These are phyloP conservation scores for Neonectria neomacrospora DNA, from an alignment of 2,329 filamentous ascomycete species.

Conservation along the genomic window DNA sequence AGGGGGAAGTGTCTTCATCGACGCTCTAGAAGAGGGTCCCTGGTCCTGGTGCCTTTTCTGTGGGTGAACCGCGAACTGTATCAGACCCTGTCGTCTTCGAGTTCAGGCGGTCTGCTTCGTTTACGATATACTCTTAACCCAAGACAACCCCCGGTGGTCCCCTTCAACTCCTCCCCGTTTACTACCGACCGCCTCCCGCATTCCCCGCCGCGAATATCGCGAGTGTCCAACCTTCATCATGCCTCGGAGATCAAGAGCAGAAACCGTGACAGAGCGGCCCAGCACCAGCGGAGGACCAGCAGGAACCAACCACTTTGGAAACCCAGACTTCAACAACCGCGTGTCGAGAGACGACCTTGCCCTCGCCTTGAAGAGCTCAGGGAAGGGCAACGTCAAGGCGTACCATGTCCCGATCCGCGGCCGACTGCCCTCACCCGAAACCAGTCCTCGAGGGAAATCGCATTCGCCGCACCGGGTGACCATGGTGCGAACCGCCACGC, in stretches of 20 bases:
- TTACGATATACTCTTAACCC: slow-evolving; percentile 37
- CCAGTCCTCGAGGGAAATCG: slow-evolving; percentile 50
- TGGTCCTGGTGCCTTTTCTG: slow-evolving; percentile 34
- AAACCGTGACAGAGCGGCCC: slow-evolving; percentile 39
- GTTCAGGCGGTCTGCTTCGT: slow-evolving; percentile 31
- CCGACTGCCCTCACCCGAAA: slow-evolving; percentile 56
- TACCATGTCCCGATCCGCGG: slow-evolving; percentile 56
- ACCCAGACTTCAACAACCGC: slow-evolving; percentile 50
- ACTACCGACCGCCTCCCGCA: slow-evolving; percentile 33
- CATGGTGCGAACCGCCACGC: slow-evolving; percentile 54
- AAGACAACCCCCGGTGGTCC: slow-evolving; percentile 35
- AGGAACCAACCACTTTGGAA: slow-evolving; percentile 29
- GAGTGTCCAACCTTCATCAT: slow-evolving; percentile 34
- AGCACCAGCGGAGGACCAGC: slow-evolving; percentile 41
- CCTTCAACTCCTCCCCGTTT: slow-evolving; percentile 33
- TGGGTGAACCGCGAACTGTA: slow-evolving; percentile 43
- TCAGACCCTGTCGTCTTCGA: slow-evolving; percentile 44
- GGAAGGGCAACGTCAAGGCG: slow-evolving; percentile 50
- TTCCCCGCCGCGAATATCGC: slow-evolving; percentile 31
- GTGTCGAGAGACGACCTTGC: slow-evolving; percentile 58
- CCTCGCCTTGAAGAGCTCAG: slow-evolving; percentile 43
- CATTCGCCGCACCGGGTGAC: slow-evolving; percentile 45
- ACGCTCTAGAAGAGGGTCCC: slow-evolving; percentile 36
- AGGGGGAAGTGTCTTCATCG: slow-evolving; percentile 33
- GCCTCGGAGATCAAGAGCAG: slow-evolving; percentile 41